phyloP scores from a whole-genome alignment of 1,284 basidiomycete genomes.

The Paramarasmius palmivorus region DNA sequence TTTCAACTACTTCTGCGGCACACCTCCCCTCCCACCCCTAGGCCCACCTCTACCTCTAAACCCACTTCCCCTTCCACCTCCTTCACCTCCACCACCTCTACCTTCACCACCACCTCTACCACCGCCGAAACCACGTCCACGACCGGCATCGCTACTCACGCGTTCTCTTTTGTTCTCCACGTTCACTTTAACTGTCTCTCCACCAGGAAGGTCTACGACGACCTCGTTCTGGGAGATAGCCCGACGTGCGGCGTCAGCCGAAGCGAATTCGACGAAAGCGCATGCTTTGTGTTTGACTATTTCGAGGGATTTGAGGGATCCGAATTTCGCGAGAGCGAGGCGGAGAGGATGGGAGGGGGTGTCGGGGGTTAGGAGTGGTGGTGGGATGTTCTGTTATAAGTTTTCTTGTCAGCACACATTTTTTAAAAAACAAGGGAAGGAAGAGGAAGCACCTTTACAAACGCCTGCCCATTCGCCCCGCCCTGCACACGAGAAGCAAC shows the following conservation, averaged over 20 bases:
- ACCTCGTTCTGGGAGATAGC: conserved; percentile 92
- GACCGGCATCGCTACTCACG: conserved; percentile 46
- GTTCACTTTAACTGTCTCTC: conserved; percentile 53
- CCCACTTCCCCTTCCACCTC: neutral
- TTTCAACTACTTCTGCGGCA: no score
- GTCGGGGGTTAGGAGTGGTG: no score
- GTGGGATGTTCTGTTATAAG: conserved; percentile 77
- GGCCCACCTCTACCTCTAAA: conserved; percentile 6
- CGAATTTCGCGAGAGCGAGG: conserved; percentile 73
- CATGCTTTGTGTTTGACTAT: conserved; percentile 88
- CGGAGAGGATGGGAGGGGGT: conserved; percentile 62
- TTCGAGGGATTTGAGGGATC: conserved; percentile 86
- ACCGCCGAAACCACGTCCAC: conserved; percentile 38
- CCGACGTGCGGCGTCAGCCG: conserved; percentile 78
- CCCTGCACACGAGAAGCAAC: no score
- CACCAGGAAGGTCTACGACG: conserved; percentile 62
- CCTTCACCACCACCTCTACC: conserved; percentile 29
- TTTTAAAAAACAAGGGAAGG: no score
- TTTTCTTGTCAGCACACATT: conserved; percentile 46
- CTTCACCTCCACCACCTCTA: conserved; percentile 17
- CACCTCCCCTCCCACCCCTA: neutral
- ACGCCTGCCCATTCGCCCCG: no score
- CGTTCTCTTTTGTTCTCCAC: conserved; percentile 91
- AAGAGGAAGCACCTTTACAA: no score
- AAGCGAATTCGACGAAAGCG: conserved; percentile 90